These are phyloP conservation scores for Russula dissimulans DNA, from an alignment of 768 basidiomycete species.

Conservation along the genomic window DNA sequence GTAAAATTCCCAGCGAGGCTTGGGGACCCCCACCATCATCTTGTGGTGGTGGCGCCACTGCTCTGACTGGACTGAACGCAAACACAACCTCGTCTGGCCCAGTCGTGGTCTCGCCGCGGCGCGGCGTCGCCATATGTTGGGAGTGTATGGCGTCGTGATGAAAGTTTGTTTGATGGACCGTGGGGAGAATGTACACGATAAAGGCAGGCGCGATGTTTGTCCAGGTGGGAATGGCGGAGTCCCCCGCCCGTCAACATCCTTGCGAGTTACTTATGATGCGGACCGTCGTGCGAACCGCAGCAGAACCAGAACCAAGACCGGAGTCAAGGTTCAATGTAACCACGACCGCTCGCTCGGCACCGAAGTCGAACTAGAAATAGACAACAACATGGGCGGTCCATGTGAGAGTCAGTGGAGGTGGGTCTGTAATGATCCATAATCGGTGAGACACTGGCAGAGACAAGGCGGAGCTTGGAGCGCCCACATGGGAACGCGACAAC, in stretches of 20 bases:
- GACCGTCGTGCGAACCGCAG: background rate
- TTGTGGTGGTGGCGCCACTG: background rate
- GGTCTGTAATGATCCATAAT: too few species aligned
- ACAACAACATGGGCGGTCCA: too few species aligned
- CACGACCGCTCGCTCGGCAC: background rate
- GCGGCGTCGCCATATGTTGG: background rate
- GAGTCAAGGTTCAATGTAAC: too few species aligned
- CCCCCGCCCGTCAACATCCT: background rate
- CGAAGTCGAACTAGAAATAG: background rate
- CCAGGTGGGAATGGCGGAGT: background rate
- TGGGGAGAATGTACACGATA: background rate
- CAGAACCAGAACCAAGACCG: too few species aligned
- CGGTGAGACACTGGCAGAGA: background rate
- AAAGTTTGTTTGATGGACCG: slow-evolving; percentile 3
- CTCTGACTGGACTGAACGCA: too few species aligned
- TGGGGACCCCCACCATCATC: background rate
- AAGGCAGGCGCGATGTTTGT: background rate
- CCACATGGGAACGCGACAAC: background rate
- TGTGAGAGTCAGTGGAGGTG: too few species aligned
- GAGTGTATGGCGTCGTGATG: background rate
- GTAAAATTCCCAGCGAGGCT: background rate
- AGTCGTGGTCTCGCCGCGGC: background rate
- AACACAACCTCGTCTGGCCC: background rate
- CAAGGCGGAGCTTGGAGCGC: background rate
- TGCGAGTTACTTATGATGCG: background rate